These are phyloP conservation scores for Alternaria novae-zelandiae DNA, from an alignment of 2,329 filamentous ascomycete species.

Conservation along the genomic window DNA sequence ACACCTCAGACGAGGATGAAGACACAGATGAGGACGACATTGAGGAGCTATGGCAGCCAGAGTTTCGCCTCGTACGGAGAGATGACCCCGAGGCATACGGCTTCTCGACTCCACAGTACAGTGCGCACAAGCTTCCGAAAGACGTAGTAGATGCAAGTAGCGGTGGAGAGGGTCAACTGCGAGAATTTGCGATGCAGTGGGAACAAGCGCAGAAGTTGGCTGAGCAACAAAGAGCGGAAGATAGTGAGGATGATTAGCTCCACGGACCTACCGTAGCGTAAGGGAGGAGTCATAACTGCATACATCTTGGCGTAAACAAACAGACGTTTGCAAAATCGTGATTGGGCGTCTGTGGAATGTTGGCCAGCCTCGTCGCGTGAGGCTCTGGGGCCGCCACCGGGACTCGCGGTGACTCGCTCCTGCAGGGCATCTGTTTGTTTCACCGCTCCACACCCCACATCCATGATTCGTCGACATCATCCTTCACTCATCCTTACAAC, in stretches of 20 bases:
- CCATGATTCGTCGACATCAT: constrained; percentile 17
- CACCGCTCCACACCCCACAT: constrained; percentile 16
- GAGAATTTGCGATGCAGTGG: constrained; percentile 66
- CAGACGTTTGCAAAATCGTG: constrained; percentile 6
- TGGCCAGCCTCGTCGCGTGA: constrained; percentile 18
- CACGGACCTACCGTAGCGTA: background rate
- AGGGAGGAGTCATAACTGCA: constrained; percentile 1
- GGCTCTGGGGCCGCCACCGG: constrained; percentile 14
- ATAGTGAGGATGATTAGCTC: constrained; percentile 44
- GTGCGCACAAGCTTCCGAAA: constrained; percentile 91
- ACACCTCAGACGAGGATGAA: constrained; percentile 18
- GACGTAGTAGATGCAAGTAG: constrained; percentile 79
- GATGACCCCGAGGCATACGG: constrained; percentile 89
- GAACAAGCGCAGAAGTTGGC: constrained; percentile 53
- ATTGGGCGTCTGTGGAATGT: constrained; percentile 10
- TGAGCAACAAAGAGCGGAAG: constrained; percentile 49
- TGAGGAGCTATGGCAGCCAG: constrained; percentile 67
- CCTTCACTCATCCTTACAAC: constrained; percentile 5
- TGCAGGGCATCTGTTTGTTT: constrained; percentile 18
- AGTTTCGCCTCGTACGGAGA: constrained; percentile 80
- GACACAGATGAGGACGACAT: constrained; percentile 57
- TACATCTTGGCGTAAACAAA: constrained; percentile 13
- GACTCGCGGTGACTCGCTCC: constrained; percentile 24
- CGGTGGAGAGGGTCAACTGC: constrained; percentile 71
- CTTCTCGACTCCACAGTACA: constrained; percentile 86